Evolutionary conservation across 768 basidiomycete species (phyloP), one percentile per base, ranked within the genome.

Genomic region (Gloeopeniophorella convolvens): DNA sequence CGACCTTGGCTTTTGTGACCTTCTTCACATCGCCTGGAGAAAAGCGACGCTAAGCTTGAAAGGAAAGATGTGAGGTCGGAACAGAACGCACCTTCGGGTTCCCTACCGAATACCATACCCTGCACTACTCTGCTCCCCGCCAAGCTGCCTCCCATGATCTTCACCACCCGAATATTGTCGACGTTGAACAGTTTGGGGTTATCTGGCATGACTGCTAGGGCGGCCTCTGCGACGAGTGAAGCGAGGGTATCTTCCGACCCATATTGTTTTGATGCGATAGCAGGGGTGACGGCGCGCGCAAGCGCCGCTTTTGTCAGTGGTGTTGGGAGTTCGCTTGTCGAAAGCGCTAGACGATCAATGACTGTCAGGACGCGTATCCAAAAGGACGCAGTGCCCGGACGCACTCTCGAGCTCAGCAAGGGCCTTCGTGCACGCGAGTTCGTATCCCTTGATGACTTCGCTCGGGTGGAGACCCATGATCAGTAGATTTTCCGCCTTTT

Each of bases 51-150:
- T 24, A 15, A 56, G 15, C 37, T 40, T 9, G 18, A 18, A 21
- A 6, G n/a, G 35, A 36, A 7, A 36, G 32, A 27, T 21, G 26
- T 13, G 2, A 30, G 5, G n/a, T n/a, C 9, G 21, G 33, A n/a
- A 8, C 15, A 8, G 60, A 13, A 34, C 73, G 45, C 53, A 86
- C 89, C 91, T 68, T 99, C 96, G 0, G 96, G 90, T 68, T 96
- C 92, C 39, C 93, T 77, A 31, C 91, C 91, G 57, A 98, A 98
- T 0, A 99, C 96, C 96, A 99, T 99, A 43, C 96, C 96, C 57
- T 88, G 80, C 5, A 99, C 87, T 5, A 99, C 94, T 48, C 76
- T 80, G 68, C 92, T 95, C 20, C 74, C 78, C 3, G 81, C 66
- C n/a, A 99, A 70, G 60, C 78, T 87, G 27, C 96, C 90, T 48